These are phyloP conservation scores for Amanita polypyramis DNA, from an alignment of 768 basidiomycete species.

Conservation along the genomic window DNA sequence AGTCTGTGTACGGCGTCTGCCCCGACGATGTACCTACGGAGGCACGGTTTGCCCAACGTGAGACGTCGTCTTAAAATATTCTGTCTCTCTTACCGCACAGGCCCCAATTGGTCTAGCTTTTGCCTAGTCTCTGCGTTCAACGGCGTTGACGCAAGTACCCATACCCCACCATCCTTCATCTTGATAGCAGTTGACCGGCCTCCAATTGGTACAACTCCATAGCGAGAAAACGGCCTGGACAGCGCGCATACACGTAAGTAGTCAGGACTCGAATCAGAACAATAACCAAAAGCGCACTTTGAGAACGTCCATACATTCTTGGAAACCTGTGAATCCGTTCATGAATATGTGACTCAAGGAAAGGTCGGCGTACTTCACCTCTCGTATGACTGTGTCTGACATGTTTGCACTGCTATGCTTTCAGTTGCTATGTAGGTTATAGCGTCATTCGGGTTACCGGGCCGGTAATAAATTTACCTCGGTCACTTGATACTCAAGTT, in stretches of 20 bases:
- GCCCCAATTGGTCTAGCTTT: slow-evolving; percentile 52
- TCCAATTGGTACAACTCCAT: slow-evolving; percentile 62
- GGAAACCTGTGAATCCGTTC: slow-evolving; percentile 24
- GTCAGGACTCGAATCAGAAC: background rate
- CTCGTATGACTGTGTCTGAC: slow-evolving; percentile 30
- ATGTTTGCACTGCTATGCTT: too few species aligned
- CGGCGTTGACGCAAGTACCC: slow-evolving; percentile 77
- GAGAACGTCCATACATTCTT: slow-evolving; percentile 60
- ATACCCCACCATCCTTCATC: slow-evolving; percentile 58
- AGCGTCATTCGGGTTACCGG: too few species aligned
- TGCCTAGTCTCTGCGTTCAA: slow-evolving; percentile 53
- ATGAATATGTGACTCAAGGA: background rate
- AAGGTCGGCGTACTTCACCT: slow-evolving; percentile 16
- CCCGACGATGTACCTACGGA: slow-evolving; percentile 43
- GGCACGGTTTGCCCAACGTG: background rate
- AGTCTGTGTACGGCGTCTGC: slow-evolving; percentile 50
- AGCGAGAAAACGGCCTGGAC: slow-evolving; percentile 55
- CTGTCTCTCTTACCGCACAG: slow-evolving; percentile 42
- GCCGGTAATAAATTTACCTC: too few species aligned
- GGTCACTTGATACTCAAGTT: background rate
- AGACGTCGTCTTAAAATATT: background rate
- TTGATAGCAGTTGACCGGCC: slow-evolving; percentile 77
- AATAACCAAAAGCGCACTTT: slow-evolving; percentile 22
- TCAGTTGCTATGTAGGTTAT: too few species aligned
- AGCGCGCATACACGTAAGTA: background rate